Evolutionary conservation across 2,329 filamentous ascomycete genomes (phyloP), one percentile per base, ranked within the genome.

Genomic region (Ascochyta koolunga): DNA sequence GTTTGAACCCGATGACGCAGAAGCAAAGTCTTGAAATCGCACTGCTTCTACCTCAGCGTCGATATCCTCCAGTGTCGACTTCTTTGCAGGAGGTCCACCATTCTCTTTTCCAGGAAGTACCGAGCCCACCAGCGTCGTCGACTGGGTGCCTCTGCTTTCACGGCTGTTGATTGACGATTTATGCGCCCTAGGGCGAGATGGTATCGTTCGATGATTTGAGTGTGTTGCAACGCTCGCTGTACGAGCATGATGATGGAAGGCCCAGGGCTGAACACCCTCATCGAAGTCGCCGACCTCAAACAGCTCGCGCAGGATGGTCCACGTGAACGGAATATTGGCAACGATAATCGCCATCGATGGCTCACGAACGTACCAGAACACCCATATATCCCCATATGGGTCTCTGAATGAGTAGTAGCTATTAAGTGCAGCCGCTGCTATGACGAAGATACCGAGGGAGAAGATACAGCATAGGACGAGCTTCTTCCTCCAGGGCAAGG

Each of bases 391-490:
- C 10, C 54, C 42, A 44, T 72, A 72, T 0, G 70, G 67, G 4
- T 57, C 45, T 10, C 41, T 51, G 54, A 73, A 67, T 1, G 65
- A 68, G 45, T 68, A 82, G 50, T 82, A 77, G 57, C 80, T 81
- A 54, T 77, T 82, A 45, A 82, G 62, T 32, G 81, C 69, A 33
- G 80, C 79, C 21, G 80, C 77, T 22, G 81, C 71, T 43, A 83
- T 64, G 27, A 65, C 82, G 62, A 82, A 82, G 29, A 73, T 62
- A 3, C 85, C 85, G 0, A 87, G 72, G 2, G 78, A 79, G 67
- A 88, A 86, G 49, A 87, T 79, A 38, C 72, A 76, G 51, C 82
- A 79, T 0, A 87, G 75, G 1, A 84, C 78, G 0, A 84, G 41
- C 64, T 87, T 87, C 41, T 82, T 74, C 36, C 73, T 72, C 51